Conservation (phyloP, 2,329 filamentous ascomycete species). For the Ambrosiella beaveri region DNA sequence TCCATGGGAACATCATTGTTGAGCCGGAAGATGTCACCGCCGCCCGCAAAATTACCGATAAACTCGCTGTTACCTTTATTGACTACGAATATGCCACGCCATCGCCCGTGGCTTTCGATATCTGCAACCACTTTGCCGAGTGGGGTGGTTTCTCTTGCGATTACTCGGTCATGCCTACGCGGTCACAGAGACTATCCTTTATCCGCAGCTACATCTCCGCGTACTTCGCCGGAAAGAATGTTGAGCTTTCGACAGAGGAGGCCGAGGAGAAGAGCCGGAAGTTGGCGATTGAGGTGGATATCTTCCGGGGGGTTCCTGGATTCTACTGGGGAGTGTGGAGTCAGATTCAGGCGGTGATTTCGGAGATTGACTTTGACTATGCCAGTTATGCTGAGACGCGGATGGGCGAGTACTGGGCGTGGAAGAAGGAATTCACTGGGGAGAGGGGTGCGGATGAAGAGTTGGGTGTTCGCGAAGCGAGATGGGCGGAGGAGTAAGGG, state of each 20-base stretch:
- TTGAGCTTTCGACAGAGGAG: conserved; percentile 20
- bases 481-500: conserved; percentile 48
- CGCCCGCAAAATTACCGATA: conserved; percentile 17
- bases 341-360: conserved; percentile 84
- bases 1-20: conserved; percentile 94
- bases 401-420: conserved; percentile 82
- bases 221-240: conserved; percentile 41
- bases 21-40: conserved; percentile 28
- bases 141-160: conserved; percentile 97
- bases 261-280: conserved; percentile 46
- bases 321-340: conserved; percentile 93
- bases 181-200: conserved; percentile 60
- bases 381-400: conserved; percentile 74
- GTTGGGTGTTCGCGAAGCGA: conserved; percentile 56
- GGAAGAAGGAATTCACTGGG: conserved; percentile 59
- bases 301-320: conserved; percentile 75
- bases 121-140: conserved; percentile 95
- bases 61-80: conserved; percentile 58
- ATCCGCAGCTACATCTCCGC: conserved; percentile 64
- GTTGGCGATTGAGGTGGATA: conserved; percentile 66
- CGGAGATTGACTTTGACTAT: conserved; percentile 93
- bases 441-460: conserved; percentile 39
- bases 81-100: conserved; percentile 97
- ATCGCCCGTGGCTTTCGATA: conserved; percentile 85
- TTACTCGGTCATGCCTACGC: conserved; percentile 64